Conservation (phyloP, 2,329 filamentous ascomycete genomes). For the Scopulariopsis brevicaulis region DNA sequence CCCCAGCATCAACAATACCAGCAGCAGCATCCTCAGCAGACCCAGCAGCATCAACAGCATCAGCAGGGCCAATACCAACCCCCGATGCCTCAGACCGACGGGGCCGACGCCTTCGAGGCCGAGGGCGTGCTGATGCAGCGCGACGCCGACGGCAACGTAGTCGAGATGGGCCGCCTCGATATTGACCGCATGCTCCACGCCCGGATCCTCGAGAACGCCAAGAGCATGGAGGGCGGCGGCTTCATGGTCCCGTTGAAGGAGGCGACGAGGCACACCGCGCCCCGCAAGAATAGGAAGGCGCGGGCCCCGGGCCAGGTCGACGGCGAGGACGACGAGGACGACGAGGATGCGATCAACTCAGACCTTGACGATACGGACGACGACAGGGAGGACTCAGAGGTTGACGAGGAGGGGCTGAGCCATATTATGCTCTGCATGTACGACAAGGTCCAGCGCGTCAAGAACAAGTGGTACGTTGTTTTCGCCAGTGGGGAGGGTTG, state of each 20-base stretch:
- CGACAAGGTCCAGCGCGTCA: constrained; percentile 96
- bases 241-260: constrained; percentile 62
- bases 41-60: constrained; percentile 15
- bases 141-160: constrained; percentile 38
- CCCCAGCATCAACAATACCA: constrained; percentile 17
- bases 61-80: constrained; percentile 16
- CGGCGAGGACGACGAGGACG: constrained; percentile 49
- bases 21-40: background rate
- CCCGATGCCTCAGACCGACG: constrained; percentile 55
- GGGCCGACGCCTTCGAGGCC: constrained; percentile 46
- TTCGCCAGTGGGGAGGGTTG: background rate
- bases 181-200: constrained; percentile 60
- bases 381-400: constrained; percentile 69
- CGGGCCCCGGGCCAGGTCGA: constrained; percentile 33
- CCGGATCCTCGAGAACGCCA: constrained; percentile 54
- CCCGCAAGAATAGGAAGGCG: constrained; percentile 13
- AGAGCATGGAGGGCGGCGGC: constrained; percentile 61
- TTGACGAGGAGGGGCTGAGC: constrained; percentile 71
- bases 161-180: constrained; percentile 46
- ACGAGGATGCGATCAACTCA: constrained; percentile 97
- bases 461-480: constrained; percentile 79
- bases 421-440: constrained; percentile 99
- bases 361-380: constrained; percentile 95
- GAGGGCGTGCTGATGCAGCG: constrained; percentile 48
- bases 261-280: constrained; percentile 15